Conservation (phyloP, 495 filamentous ascomycete species). For the Pyronema omphalodes region DNA sequence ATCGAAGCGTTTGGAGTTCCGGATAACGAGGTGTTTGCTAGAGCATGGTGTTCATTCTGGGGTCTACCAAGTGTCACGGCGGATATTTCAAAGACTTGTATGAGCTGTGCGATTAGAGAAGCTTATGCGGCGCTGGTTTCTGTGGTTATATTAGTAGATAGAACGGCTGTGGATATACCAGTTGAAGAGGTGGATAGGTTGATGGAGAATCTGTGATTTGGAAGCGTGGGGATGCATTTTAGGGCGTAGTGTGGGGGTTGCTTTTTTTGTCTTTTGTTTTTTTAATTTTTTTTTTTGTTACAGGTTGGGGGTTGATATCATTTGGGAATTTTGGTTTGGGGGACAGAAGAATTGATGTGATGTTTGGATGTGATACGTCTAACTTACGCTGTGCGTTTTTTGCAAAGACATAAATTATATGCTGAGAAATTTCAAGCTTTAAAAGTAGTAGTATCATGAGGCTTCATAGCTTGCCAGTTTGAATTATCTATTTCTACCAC, state of each 20-base stretch:
- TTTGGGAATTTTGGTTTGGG: too few relatives aligned
- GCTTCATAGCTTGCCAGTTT: too few relatives aligned
- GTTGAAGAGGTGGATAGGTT: slow-evolving; percentile 26
- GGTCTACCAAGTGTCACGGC: slow-evolving; percentile 48
- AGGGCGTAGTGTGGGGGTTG: neutral
- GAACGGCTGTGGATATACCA: slow-evolving; percentile 27
- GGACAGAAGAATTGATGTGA: too few relatives aligned
- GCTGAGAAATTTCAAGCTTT: too few relatives aligned
- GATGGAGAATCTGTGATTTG: slow-evolving; percentile 15
- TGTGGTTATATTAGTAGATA: slow-evolving; percentile 47
- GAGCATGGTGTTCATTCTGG: slow-evolving; percentile 56
- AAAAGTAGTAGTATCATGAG: too few relatives aligned
- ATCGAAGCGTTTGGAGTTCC: slow-evolving; percentile 49
- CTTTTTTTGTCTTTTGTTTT: neutral
- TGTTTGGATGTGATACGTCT: too few relatives aligned
- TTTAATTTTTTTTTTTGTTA: neutral
- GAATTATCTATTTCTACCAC: too few relatives aligned
- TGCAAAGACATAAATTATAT: too few relatives aligned
- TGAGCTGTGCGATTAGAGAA: slow-evolving; percentile 51
- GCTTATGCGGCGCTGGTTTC: slow-evolving; percentile 51
- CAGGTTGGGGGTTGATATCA: too few relatives aligned
- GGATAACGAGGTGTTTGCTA: slow-evolving; percentile 55
- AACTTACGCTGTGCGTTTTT: too few relatives aligned
- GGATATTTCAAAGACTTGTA: slow-evolving; percentile 47
- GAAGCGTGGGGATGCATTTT: too few relatives aligned